These are phyloP conservation scores for Ensete glaucum DNA, from an alignment of 176 grass and related monocot genomes.

Conservation along the genomic window DNA sequence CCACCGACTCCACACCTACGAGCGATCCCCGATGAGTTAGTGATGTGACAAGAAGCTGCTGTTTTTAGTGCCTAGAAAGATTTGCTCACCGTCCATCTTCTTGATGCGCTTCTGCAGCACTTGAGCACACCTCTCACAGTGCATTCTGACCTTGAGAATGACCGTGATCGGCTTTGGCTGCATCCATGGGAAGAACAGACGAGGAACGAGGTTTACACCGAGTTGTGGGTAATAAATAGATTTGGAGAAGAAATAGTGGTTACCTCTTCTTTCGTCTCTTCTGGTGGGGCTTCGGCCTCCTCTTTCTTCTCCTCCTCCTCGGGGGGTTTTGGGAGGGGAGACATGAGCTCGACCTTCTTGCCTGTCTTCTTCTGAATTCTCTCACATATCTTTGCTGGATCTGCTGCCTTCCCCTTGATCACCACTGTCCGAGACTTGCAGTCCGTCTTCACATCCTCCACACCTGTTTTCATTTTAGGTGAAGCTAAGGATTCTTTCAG, in stretches of 20 bases:
- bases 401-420: conserved; percentile 36
- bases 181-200: not conserved
- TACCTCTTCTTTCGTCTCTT: conserved; percentile 68
- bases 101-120: conserved; percentile 41
- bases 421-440: conserved; percentile 52
- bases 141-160: conserved; percentile 45
- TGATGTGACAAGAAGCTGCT: not conserved
- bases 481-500: not conserved
- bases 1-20: conserved; percentile 46
- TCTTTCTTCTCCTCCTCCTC: conserved; percentile 54
- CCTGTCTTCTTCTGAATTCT: conserved; percentile 60
- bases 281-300: conserved; percentile 25
- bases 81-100: conserved; percentile 40
- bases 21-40: not conserved
- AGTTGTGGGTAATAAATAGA: not conserved
- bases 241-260: not conserved
- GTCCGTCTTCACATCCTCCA: conserved; percentile 49
- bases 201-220: not conserved
- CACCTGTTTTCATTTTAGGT: conserved; percentile 20
- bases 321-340: conserved; percentile 35
- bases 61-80: not conserved
- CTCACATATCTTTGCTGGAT: conserved; percentile 47
- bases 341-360: conserved; percentile 56
- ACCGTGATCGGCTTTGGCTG: conserved; percentile 41
- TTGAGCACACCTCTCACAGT: conserved; percentile 43